A percentile compares a stretch with the other conserved stretches of the same genome.
Conservation (phyloP, 1,284 basidiomycete species). For the Pseudozyma sp. region DNA sequence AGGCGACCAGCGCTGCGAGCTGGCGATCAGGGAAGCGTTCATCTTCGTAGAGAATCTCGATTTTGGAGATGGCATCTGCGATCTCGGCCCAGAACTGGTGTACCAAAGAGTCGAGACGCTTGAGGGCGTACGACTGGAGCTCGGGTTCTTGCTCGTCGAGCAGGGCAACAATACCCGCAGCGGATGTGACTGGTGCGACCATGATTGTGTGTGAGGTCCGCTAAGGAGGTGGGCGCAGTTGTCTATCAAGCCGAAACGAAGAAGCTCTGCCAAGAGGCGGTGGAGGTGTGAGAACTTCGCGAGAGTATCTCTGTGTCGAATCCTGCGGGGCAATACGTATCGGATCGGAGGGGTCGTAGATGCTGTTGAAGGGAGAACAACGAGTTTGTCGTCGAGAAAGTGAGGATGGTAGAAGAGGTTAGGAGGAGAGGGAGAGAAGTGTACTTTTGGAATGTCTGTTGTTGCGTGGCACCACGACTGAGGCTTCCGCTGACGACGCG, state of each 20-base stretch:
- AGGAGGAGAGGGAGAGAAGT: not conserved
- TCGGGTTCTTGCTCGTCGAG: slow-evolving; percentile 67
- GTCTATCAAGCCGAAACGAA: not conserved
- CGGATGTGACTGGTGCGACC: slow-evolving; percentile 53
- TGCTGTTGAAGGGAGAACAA: too few relatives aligned
- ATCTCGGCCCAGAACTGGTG: slow-evolving; percentile 68
- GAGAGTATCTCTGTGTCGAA: not conserved
- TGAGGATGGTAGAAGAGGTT: too few relatives aligned
- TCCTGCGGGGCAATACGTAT: too few relatives aligned
- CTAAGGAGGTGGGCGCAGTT: not conserved
- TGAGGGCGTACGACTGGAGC: slow-evolving; percentile 66
- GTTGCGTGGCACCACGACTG: not conserved
- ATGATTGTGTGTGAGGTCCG: slow-evolving; percentile 15
- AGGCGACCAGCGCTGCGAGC: slow-evolving; percentile 67
- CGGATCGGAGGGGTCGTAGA: not conserved
- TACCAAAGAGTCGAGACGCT: slow-evolving; percentile 65
- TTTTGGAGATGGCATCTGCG: slow-evolving; percentile 65
- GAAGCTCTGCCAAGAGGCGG: not conserved
- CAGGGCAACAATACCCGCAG: slow-evolving; percentile 65
- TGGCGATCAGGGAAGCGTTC: slow-evolving; percentile 62
- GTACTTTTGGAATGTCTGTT: slow-evolving; percentile 11
- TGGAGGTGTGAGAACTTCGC: not conserved
- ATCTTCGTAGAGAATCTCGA: slow-evolving; percentile 68
- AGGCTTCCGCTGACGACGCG: slow-evolving; percentile 39
- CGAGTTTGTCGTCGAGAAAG: not conserved